Evolutionary conservation across 2,329 filamentous ascomycete genomes (phyloP), one percentile per base, ranked within the genome.

Genomic region (Ophiostoma perfectum): DNA sequence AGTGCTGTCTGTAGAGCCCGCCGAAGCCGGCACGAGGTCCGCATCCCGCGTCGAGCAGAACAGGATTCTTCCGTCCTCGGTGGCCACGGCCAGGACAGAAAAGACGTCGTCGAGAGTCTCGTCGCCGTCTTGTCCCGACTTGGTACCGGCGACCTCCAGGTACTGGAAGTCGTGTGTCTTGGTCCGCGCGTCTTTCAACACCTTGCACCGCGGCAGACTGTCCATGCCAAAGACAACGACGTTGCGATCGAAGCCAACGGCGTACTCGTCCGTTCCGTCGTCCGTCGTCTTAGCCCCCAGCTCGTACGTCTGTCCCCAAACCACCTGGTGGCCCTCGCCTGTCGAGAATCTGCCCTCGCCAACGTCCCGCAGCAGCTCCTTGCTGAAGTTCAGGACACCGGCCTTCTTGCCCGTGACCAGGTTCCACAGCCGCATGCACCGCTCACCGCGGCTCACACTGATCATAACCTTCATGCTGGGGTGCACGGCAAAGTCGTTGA

Each of bases 391-490:
- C 73, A 99, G 80, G 66, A 97, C 93, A 42, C 93, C 92, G 0
- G 93, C 93, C 80, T 97, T 97, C 81, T 94, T 96, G 16, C 93
- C 95, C 2, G 94, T 98, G 72, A 98, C 93, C 72, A 99, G 78
- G 75, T 99, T 98, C 95, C 95, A 99, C 72, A 98, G 78, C 72
- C 95, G 83, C 91, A 99, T 96, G 75, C 89, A 92, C 72, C 88
- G 88, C 80, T 99, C 95, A 72, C 93, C 93, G 74, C 90, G 92
- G 73, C 92, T 90, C 8, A 98, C 93, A 73, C 88, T 96, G 70
- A 99, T 87, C 91, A 98, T 97, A 66, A 99, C 82, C 80, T 97
- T 98, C 85, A 96, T 92, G 77, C 91, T 96, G 0, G 95, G 94
- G 77, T 99, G 95, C 39, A 99, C 90, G 2, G 94, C 92, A 77